Conservation (phyloP, 257 asterid genomes). For the Penstemon eatonii region DNA sequence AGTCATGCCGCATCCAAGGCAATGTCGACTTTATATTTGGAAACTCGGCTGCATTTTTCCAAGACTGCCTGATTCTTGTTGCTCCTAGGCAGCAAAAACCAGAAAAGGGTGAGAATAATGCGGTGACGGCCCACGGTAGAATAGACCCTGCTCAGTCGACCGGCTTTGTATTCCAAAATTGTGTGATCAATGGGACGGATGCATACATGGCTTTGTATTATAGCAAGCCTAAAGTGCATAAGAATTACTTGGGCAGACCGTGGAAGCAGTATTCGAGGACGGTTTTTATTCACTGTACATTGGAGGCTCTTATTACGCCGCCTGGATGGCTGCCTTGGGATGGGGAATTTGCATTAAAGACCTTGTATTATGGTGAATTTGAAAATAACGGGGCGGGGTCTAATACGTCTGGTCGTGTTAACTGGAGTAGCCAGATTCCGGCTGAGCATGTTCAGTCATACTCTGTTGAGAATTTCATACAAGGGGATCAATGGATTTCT, state of each 20-base stretch:
- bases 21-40: slow-evolving; percentile 41
- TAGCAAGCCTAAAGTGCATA: slow-evolving; percentile 25
- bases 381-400: slow-evolving; percentile 28
- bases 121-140: slow-evolving; percentile 36
- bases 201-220: slow-evolving; percentile 29
- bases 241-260: slow-evolving; percentile 35
- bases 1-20: slow-evolving; percentile 37
- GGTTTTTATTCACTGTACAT: slow-evolving; percentile 27
- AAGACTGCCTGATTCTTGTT: slow-evolving; percentile 28
- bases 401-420: slow-evolving; percentile 23
- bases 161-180: slow-evolving; percentile 33
- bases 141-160: slow-evolving; percentile 36
- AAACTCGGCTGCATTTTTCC: slow-evolving; percentile 35
- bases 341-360: slow-evolving; percentile 30
- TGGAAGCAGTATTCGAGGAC: slow-evolving; percentile 41
- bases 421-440: slow-evolving; percentile 35
- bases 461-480: slow-evolving; percentile 33
- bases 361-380: slow-evolving; percentile 34
- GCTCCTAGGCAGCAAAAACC: slow-evolving; percentile 30
- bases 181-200: slow-evolving; percentile 32
- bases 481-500: slow-evolving; percentile 32
- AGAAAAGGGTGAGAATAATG: slow-evolving; percentile 35
- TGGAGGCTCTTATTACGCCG: slow-evolving; percentile 25
- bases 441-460: slow-evolving; percentile 28
- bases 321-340: slow-evolving; percentile 36